These are phyloP conservation scores for Silene vulgaris DNA, from an alignment of 179 eudicot genomes.

Conservation along the genomic window DNA sequence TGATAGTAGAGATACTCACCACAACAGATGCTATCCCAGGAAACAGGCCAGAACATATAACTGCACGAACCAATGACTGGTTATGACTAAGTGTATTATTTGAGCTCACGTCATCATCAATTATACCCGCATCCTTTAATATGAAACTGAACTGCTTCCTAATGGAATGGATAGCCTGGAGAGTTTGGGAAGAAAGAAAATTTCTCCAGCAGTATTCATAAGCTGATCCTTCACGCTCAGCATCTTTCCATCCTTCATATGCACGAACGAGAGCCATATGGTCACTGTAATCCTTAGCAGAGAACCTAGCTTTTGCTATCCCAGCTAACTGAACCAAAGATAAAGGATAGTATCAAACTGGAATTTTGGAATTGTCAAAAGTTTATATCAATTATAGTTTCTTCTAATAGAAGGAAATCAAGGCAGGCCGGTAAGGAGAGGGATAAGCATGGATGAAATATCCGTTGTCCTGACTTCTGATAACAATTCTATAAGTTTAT, in stretches of 20 bases:
- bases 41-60: slow-evolving; percentile 93
- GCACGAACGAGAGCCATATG: slow-evolving; percentile 99
- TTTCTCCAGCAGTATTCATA: slow-evolving; percentile 99
- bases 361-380: slow-evolving; percentile 11
- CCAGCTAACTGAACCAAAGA: slow-evolving; percentile 74
- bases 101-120: slow-evolving; percentile 56
- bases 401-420: not conserved
- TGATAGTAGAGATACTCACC: slow-evolving; percentile 44
- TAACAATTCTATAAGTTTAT: not conserved
- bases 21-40: slow-evolving; percentile 97
- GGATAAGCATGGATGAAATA: not conserved
- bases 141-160: slow-evolving; percentile 83
- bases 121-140: slow-evolving; percentile 72
- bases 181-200: slow-evolving; percentile 94
- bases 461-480: not conserved
- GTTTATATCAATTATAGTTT: not conserved
- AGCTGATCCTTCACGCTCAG: slow-evolving; percentile 95
- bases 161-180: slow-evolving; percentile 97
- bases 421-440: not conserved
- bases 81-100: slow-evolving; percentile 82
- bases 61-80: slow-evolving; percentile 92
- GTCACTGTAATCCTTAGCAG: slow-evolving; percentile 99
- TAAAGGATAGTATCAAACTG: slow-evolving; percentile 2
- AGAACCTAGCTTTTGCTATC: slow-evolving; percentile 91
- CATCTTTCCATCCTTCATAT: slow-evolving; percentile 99